Percentiles rank a stretch among this genome's conserved stretches.
Conservation (phyloP, 2,329 filamentous ascomycete species). For the Xylaria sp. region DNA sequence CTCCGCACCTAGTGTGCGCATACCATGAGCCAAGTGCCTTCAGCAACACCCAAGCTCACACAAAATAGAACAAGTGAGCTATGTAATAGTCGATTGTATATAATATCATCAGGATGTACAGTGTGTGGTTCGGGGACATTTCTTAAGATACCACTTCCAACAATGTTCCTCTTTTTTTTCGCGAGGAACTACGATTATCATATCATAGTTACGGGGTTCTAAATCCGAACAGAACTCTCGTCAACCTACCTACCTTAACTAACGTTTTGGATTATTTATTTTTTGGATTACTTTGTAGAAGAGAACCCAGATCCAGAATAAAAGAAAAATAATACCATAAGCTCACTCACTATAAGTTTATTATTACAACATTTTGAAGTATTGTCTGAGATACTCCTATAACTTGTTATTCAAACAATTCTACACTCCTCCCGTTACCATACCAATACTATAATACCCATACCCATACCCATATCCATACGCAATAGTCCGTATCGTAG, state of each 20-base stretch:
- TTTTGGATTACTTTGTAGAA: neutral
- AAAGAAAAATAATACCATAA: neutral
- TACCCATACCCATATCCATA: neutral
- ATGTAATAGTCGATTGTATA: conserved; percentile 19
- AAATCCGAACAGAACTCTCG: no score
- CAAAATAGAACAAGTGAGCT: neutral
- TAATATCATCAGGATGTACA: conserved; percentile 2
- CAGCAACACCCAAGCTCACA: neutral
- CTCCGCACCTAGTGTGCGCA: neutral
- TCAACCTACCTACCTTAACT: no score
- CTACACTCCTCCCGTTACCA: no score
- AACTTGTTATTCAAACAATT: neutral
- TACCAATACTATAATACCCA: no score
- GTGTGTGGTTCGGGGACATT: conserved; percentile 6
- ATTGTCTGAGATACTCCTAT: no score
- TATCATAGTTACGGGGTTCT: neutral
- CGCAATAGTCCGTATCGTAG: neutral
- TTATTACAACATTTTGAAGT: neutral
- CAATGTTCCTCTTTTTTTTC: neutral
- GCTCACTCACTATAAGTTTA: neutral
- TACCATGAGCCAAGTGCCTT: neutral
- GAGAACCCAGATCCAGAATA: neutral
- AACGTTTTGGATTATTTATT: no score
- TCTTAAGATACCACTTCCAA: neutral
- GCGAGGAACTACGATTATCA: neutral